Conservation (phyloP, 2,329 filamentous ascomycete genomes). For the Cladosporium phlei region DNA sequence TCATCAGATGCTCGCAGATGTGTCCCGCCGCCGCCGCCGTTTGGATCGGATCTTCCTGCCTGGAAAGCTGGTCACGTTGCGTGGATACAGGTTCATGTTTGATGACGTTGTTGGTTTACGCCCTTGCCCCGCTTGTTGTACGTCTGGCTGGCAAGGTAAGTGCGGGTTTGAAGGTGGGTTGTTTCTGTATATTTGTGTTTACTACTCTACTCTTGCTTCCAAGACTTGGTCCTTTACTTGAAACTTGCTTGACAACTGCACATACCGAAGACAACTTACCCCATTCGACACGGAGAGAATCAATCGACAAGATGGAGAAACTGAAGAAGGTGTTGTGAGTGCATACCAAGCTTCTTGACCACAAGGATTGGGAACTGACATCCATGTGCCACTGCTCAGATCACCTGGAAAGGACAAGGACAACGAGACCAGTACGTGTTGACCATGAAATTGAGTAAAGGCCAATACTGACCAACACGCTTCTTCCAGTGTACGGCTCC, state of each 20-base stretch:
- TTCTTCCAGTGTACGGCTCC: constrained; percentile 28
- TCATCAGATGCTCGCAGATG: not conserved
- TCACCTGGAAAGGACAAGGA: constrained; percentile 32
- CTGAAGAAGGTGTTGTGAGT: constrained; percentile 42
- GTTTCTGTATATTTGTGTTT: not conserved
- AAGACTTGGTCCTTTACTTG: too few relatives aligned
- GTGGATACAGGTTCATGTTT: too few relatives aligned
- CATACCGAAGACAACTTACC: too few relatives aligned
- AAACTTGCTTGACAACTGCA: too few relatives aligned
- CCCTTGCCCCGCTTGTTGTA: not conserved
- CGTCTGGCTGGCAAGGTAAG: not conserved
- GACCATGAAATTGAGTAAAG: not conserved
- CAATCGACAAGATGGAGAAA: constrained; percentile 36
- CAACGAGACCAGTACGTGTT: constrained; percentile 21
- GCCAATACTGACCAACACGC: not conserved
- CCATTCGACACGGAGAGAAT: not conserved
- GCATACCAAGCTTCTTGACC: not conserved
- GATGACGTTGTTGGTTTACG: too few relatives aligned
- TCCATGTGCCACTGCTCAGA: constrained; percentile 17
- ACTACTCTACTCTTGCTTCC: too few relatives aligned
- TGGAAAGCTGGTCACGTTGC: too few relatives aligned
- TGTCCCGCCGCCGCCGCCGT: constrained; percentile 1
- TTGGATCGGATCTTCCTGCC: too few relatives aligned
- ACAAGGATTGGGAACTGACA: not conserved
- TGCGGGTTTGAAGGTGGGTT: not conserved